Evolutionary conservation across 2,329 filamentous ascomycete genomes (phyloP).

Genomic region (Calonectria pauciramosa): DNA sequence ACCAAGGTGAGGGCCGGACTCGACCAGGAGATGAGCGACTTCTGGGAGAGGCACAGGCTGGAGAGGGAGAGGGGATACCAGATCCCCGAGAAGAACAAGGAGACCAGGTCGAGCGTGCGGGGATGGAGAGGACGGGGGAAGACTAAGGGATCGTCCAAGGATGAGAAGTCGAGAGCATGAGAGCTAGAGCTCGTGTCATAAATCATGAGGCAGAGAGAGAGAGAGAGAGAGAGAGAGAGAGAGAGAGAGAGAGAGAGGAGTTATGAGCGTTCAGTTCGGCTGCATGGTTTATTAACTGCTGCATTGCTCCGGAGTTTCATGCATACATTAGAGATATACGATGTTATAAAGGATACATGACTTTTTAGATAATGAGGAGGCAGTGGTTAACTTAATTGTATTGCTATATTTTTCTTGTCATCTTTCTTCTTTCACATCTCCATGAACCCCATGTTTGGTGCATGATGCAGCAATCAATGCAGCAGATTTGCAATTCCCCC

Average conservation of each 20-base stretch:
- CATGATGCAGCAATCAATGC: neutral
- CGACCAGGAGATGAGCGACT: slow-evolving; percentile 55
- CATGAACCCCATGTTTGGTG: neutral
- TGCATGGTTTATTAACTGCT: slow-evolving; percentile 1
- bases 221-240: too few relatives aligned
- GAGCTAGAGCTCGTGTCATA: too few relatives aligned
- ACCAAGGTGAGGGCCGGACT: slow-evolving; percentile 17
- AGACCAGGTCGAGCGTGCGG: slow-evolving; percentile 10
- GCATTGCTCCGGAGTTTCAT: neutral
- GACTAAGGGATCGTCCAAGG: slow-evolving; percentile 11
- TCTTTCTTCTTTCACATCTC: too few relatives aligned
- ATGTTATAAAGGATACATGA: neutral
- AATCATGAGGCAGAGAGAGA: neutral
- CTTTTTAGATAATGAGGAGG: neutral
- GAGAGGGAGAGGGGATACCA: slow-evolving; percentile 56
- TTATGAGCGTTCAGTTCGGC: neutral
- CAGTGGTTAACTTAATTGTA: neutral
- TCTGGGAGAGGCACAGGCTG: slow-evolving; percentile 56
- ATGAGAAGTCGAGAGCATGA: slow-evolving; percentile 16
- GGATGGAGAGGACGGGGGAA: slow-evolving; percentile 9
- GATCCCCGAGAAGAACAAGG: slow-evolving; percentile 56
- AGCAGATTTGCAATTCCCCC: neutral
- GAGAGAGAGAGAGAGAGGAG: too few relatives aligned
- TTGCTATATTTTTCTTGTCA: neutral
- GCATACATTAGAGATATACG: neutral